A percentile compares a stretch with the other conserved stretches of the same genome.
phyloP scores from a whole-genome alignment of 148 eudicot species.

The Vaccinium corymbosum region DNA sequence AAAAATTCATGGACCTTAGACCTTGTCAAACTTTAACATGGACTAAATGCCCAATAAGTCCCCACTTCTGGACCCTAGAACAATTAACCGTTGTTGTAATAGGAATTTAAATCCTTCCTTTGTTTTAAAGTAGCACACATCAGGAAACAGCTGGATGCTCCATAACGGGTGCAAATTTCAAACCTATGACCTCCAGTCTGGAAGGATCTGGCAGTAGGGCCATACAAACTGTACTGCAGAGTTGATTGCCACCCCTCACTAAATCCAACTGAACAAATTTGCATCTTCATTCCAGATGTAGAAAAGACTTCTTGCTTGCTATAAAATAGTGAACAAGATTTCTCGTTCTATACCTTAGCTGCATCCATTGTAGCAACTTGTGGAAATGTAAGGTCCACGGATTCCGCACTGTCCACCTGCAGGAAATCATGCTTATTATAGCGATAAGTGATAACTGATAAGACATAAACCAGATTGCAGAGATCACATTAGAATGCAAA shows the following conservation, averaged over 20 bases:
- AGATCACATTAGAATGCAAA: neutral
- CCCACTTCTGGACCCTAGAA: too few relatives aligned
- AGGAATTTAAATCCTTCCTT: neutral
- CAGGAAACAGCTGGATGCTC: neutral
- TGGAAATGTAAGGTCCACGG: conserved; percentile 31
- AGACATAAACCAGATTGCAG: neutral
- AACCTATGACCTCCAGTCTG: neutral
- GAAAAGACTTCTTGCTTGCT: neutral
- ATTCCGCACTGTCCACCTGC: conserved; percentile 46
- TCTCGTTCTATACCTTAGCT: conserved; percentile 35
- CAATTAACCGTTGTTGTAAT: too few relatives aligned
- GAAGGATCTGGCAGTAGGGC: neutral
- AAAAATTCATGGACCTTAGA: too few relatives aligned
- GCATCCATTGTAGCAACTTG: conserved; percentile 29
- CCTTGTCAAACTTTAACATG: too few relatives aligned
- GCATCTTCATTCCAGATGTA: neutral
- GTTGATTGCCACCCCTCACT: neutral
- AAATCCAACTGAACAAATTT: neutral
- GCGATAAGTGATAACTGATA: neutral
- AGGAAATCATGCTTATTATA: conserved; percentile 7
- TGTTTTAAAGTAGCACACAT: neutral
- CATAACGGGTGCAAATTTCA: neutral
- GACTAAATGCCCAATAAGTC: too few relatives aligned
- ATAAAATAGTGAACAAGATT: neutral
- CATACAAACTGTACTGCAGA: neutral